phyloP scores from a whole-genome alignment of 202 grass and related monocot genomes.

The Carex arenaria region DNA sequence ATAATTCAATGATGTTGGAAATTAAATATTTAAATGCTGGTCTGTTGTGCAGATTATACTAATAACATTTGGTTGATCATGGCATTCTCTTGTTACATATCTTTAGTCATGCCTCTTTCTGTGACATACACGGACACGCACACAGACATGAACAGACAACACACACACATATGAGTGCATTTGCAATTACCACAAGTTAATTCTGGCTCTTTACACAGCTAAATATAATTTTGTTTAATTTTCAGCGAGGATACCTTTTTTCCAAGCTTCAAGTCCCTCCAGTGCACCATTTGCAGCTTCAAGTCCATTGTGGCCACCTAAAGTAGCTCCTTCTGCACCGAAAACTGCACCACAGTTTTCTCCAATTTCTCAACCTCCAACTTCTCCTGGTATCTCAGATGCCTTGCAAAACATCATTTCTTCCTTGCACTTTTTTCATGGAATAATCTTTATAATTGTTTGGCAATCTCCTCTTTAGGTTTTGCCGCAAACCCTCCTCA shows the following conservation, averaged over 20 bases:
- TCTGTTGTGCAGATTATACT: not conserved
- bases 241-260: constrained; percentile 26
- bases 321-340: constrained; percentile 27
- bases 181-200: not conserved
- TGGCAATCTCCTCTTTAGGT: constrained; percentile 33
- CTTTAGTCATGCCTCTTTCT: not conserved
- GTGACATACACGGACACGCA: not conserved
- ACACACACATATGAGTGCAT: not conserved
- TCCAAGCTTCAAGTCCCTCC: constrained; percentile 6
- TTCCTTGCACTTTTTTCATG: constrained; percentile 9
- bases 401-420: not conserved
- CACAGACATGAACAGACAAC: not conserved
- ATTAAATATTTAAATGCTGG: not conserved
- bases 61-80: constrained; percentile 17
- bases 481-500: constrained; percentile 16
- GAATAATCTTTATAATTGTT: constrained; percentile 1
- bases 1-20: not conserved
- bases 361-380: constrained; percentile 33
- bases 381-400: constrained; percentile 52
- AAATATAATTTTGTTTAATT: constrained; percentile 6
- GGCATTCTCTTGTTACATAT: not conserved
- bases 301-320: constrained; percentile 30
- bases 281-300: constrained; percentile 26
- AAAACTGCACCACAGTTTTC: constrained; percentile 40
- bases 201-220: constrained; percentile 1